Conservation (phyloP, 768 basidiomycete genomes). For the Tephrocybe sp. region DNA sequence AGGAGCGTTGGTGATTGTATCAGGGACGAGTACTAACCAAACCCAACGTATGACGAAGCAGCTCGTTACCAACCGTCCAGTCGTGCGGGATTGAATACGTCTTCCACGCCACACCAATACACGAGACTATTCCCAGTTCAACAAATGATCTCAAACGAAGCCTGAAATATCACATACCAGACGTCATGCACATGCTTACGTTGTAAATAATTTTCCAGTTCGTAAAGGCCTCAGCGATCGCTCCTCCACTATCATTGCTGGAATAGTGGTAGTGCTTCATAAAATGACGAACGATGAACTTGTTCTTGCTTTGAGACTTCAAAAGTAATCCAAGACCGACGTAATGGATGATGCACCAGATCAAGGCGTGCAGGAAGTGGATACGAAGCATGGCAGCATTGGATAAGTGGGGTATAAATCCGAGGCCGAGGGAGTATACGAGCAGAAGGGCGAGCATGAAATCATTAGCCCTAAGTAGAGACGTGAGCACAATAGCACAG, state of each 20-base stretch:
- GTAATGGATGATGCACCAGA: slow-evolving; percentile 86
- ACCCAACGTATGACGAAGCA: slow-evolving; percentile 87
- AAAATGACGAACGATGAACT: slow-evolving; percentile 92
- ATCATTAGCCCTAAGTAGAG: slow-evolving; percentile 69
- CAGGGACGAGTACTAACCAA: slow-evolving; percentile 48
- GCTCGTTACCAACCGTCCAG: slow-evolving; percentile 86
- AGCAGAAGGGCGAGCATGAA: slow-evolving; percentile 75
- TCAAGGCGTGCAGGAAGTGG: slow-evolving; percentile 79
- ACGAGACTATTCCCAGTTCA: slow-evolving; percentile 60
- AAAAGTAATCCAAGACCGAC: slow-evolving; percentile 84
- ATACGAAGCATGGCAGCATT: slow-evolving; percentile 49
- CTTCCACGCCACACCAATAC: slow-evolving; percentile 83
- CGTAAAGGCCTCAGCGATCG: slow-evolving; percentile 88
- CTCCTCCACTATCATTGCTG: slow-evolving; percentile 64
- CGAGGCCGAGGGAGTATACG: slow-evolving; percentile 58
- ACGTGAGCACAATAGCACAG: background rate
- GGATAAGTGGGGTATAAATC: slow-evolving; percentile 58
- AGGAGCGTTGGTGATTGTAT: slow-evolving; percentile 4
- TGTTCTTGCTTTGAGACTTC: slow-evolving; percentile 78
- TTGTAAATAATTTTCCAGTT: slow-evolving; percentile 97
- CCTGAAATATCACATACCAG: slow-evolving; percentile 50
- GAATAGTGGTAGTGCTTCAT: slow-evolving; percentile 93
- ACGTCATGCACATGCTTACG: slow-evolving; percentile 91
- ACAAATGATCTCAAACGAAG: background rate
- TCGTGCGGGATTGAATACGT: slow-evolving; percentile 78